Conservation (phyloP, 441 rosid species). For the Eugenia klotzschiana region DNA sequence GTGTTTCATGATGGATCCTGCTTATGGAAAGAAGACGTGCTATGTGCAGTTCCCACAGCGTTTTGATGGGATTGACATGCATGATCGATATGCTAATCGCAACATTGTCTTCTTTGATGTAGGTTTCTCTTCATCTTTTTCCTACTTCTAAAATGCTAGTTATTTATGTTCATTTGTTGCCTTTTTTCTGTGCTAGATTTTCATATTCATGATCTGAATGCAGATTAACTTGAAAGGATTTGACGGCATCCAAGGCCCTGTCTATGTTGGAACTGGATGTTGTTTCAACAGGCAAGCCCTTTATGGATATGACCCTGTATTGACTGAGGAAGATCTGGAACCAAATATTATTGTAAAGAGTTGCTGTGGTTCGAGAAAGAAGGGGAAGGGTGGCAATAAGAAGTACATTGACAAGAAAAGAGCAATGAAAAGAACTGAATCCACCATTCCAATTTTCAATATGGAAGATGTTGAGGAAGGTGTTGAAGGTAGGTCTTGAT, state of each 20-base stretch:
- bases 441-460: conserved; percentile 87
- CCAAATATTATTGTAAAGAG: conserved; percentile 89
- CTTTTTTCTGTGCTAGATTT: neutral
- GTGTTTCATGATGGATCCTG: conserved; percentile 98
- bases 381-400: conserved; percentile 52
- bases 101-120: conserved; percentile 97
- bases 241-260: conserved; percentile 96
- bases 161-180: neutral
- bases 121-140: conserved; percentile 14
- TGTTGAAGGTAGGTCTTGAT: conserved; percentile 63
- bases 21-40: conserved; percentile 75
- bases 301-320: conserved; percentile 92
- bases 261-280: conserved; percentile 93
- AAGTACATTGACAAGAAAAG: conserved; percentile 59
- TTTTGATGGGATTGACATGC: conserved; percentile 96
- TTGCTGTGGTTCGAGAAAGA: conserved; percentile 91
- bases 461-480: conserved; percentile 98
- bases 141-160: neutral
- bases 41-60: conserved; percentile 97
- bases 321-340: conserved; percentile 83
- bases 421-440: conserved; percentile 78
- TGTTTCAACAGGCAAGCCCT: conserved; percentile 95
- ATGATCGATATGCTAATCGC: conserved; percentile 97
- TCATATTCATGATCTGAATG: neutral
- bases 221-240: conserved; percentile 96